Conservation (phyloP, 176 grass and related monocot genomes). For the Triticum dicoccoides region DNA sequence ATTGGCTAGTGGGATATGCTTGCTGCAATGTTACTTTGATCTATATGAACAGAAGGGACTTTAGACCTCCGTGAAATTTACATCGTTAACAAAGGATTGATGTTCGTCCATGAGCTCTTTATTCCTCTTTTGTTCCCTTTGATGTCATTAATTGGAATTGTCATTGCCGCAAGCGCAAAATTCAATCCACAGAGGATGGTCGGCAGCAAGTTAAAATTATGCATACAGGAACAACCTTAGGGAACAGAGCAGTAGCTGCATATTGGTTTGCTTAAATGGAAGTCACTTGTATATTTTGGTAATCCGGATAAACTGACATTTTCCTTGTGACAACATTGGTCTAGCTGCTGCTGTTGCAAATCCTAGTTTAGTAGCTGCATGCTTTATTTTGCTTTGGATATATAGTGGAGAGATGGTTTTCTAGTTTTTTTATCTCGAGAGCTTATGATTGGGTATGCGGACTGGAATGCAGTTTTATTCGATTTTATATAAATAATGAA, state of each 20-base stretch:
- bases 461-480: not conserved
- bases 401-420: not conserved
- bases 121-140: not conserved
- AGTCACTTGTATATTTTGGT: not conserved
- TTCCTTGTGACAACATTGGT: not conserved
- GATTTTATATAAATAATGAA: slow-evolving; percentile 20
- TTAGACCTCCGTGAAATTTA: not conserved
- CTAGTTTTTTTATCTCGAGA: not conserved
- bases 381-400: not conserved
- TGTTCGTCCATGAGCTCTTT: not conserved
- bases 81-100: slow-evolving; percentile 11
- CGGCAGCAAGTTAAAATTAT: not conserved
- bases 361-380: not conserved
- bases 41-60: not conserved
- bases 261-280: not conserved
- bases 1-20: not conserved
- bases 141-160: not conserved
- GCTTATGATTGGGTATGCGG: not conserved
- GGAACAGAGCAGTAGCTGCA: not conserved
- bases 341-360: not conserved
- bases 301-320: not conserved
- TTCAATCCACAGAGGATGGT: not conserved
- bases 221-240: slow-evolving; percentile 2
- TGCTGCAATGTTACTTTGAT: not conserved
- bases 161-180: not conserved